Base-by-base conservation (phyloP, 768 basidiomycete genomes). In the Trichaptum fuscoviolaceum region DNA sequence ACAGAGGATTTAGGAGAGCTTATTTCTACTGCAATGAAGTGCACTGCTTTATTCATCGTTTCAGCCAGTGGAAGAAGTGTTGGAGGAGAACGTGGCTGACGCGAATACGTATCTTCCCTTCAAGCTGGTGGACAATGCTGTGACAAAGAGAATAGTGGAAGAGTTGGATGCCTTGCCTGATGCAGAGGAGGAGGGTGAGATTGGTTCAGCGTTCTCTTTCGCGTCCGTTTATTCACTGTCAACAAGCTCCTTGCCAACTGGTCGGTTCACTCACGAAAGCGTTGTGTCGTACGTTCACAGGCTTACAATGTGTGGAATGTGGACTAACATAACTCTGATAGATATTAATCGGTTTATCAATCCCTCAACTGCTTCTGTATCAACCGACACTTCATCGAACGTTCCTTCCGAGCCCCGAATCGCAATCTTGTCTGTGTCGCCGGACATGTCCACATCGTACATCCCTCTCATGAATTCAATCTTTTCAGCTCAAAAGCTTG, bases 401-500 rank as follows among this genome's bases (percentile, higher is more conserved):
- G 59, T 73, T n/a, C 68, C 76, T 58, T 72, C 79, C 0, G 84
- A 87, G 67, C 84, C 89, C 0, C 80, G 87, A 9, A 88, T 92
- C 63, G 75, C 91, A 63, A 82, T 99, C 69, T 81, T 99, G 64
- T 96, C 95, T 57, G 95, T 97, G 65, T 96, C 96, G 12, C 93
- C 93, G 18, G 92, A 96, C 77, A 83, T 90, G 30, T 90, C 92
- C 9, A 84, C 89, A 8, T 93, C 95, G 10, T 99, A 99, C 77
- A 96, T 99, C 62, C 93, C 96, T 26, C 89, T 99, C 74, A 99
- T 99, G 97, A 99, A 99, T 75, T 90, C 95, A 64, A 99, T 99
- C 62, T 99, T 99, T 78, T 95, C 96, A 20, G 97, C 97, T 5
- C 97, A 99, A 77, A 99, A 99, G 80, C 82, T 95, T 70, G 96